Evolutionary conservation across 441 rosid genomes (phyloP), one percentile per base, ranked within the genome.

Genomic region (Biscutella auriculata): DNA sequence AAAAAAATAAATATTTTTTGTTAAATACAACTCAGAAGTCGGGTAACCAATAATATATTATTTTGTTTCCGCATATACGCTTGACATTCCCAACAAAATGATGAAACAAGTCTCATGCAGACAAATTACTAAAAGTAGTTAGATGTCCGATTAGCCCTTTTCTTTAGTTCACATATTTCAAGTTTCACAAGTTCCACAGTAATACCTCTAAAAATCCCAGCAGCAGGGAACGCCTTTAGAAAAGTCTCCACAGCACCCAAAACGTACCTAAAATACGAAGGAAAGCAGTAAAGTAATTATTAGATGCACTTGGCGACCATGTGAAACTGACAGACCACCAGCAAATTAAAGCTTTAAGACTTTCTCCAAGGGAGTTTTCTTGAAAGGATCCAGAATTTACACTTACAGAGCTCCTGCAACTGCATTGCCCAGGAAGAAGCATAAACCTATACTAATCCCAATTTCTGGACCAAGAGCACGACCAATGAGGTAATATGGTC

Each of bases 391-490:
- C 51, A 68, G 44, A 57, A 59, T 19, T 69, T 59, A 60, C 56
- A 85, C 99, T 94, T 72, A 94, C 99, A 94, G 84, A 60, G 99
- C 80, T 78, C 99, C 99, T 53, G 99, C 96, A 76, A 94, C 90
- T 11, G 99, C 99, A 80, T 87, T 94, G 34, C 99, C 99, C 54
- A 90, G 95, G 76, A 94, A 94, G 74, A 94, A 94, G 74, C 99
- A 94, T 55, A 94, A 79, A 66, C 99, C 99, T 75, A 94, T 94
- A 73, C 99, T 94, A 61, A 94, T 86, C 67, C 99, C 99, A 65
- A 94, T 95, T 83, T 94, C 97, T 12, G 99, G 99, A 68, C 99
- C 99, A 77, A 94, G 90, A 54, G 99, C 97, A 49, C 99, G 99
- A 51, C 97, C 99, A 73, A 94, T 94, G 72, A 94, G 95, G 74